phyloP scores from a whole-genome alignment of 306 rosid species.

The Myrica gale region DNA sequence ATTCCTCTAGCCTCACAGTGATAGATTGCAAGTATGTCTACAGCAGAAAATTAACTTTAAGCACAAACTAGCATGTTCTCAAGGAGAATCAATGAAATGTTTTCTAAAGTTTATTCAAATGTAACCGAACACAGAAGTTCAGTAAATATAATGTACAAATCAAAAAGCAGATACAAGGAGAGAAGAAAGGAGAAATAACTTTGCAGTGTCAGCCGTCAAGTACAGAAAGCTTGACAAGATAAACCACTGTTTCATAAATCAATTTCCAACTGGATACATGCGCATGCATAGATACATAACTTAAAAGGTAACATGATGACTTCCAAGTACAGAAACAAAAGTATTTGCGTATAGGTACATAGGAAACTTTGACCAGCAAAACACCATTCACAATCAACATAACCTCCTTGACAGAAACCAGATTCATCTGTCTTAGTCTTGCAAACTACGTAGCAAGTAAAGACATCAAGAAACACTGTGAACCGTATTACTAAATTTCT shows the following conservation, averaged over 20 bases:
- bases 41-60: slow-evolving; percentile 27
- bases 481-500: neutral
- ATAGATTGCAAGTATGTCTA: slow-evolving; percentile 95
- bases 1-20: slow-evolving; percentile 92
- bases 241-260: neutral
- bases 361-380: neutral
- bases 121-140: neutral
- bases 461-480: neutral
- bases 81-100: neutral
- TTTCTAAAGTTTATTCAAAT: neutral
- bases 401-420: neutral
- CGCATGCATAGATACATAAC: neutral
- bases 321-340: neutral
- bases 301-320: neutral
- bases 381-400: neutral
- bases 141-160: neutral
- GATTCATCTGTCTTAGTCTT: neutral
- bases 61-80: slow-evolving; percentile 7
- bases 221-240: neutral
- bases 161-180: neutral
- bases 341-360: neutral
- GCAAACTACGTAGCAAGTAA: neutral
- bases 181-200: neutral
- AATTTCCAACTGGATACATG: neutral
- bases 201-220: neutral